Evolutionary conservation across 805 yeast genomes (phyloP).

Genomic region (Yarrowia keelungensis): DNA sequence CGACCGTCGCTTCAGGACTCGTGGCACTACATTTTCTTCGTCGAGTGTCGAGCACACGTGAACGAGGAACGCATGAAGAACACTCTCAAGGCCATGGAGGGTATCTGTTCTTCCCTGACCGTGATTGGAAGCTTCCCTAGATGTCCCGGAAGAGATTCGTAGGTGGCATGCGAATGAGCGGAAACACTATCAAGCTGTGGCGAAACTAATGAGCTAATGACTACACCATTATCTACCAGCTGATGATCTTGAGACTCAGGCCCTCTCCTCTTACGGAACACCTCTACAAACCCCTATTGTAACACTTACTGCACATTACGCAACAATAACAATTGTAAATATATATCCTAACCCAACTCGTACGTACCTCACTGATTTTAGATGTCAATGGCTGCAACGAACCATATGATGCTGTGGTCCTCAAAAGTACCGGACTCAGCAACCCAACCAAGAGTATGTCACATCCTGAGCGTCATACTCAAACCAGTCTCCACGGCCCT

Average conservation of each 20-base stretch:
- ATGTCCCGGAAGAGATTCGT: constrained; percentile 7
- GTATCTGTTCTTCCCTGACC: constrained; percentile 46
- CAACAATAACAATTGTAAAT: constrained; percentile 10
- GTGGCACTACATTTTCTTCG: constrained; percentile 86
- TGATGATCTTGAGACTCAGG: too few relatives aligned
- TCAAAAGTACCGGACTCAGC: not conserved
- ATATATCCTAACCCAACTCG: constrained; percentile 35
- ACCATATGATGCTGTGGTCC: too few relatives aligned
- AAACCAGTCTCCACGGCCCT: not conserved
- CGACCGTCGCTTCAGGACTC: constrained; percentile 71
- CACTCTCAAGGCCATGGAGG: constrained; percentile 19
- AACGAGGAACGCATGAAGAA: constrained; percentile 34
- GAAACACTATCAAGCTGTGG: too few relatives aligned
- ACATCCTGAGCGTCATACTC: too few relatives aligned
- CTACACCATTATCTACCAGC: too few relatives aligned
- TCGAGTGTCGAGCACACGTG: constrained; percentile 63
- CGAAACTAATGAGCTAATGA: too few relatives aligned
- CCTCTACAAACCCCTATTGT: too few relatives aligned
- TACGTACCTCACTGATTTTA: constrained; percentile 2
- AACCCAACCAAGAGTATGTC: not conserved
- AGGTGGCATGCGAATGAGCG: not conserved
- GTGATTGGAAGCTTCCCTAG: constrained; percentile 46
- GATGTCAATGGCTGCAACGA: not conserved
- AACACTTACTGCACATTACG: not conserved
- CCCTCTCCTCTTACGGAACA: too few relatives aligned